These are phyloP conservation scores for Bimuria novae-zelandiae DNA, from an alignment of 2,329 filamentous ascomycete species.

Conservation along the genomic window DNA sequence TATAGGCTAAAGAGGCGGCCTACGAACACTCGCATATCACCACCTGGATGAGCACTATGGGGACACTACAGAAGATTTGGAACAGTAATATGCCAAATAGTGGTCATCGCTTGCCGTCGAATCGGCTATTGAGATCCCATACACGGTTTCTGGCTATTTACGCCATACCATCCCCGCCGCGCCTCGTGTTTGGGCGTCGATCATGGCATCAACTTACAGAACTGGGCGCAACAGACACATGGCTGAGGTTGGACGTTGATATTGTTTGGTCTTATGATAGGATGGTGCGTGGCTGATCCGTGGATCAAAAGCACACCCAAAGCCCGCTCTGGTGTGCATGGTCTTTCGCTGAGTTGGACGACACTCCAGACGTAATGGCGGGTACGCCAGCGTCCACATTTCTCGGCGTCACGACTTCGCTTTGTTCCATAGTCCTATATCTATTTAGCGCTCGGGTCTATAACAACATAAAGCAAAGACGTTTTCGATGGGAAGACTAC, in stretches of 20 bases:
- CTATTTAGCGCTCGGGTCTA: constrained; percentile 17
- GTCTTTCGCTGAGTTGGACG: background rate
- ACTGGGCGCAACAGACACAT: background rate
- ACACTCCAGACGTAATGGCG: background rate
- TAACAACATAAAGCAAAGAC: constrained; percentile 8
- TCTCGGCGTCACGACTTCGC: constrained; percentile 15
- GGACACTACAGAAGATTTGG: constrained; percentile 7
- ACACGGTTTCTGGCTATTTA: constrained; percentile 14
- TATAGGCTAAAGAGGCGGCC: constrained; percentile 6
- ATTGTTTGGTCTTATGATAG: constrained; percentile 1
- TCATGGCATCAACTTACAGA: constrained; percentile 9
- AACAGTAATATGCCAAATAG: constrained; percentile 1
- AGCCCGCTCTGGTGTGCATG: background rate
- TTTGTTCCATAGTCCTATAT: constrained; percentile 14
- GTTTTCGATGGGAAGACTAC: constrained; percentile 24
- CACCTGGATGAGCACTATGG: constrained; percentile 11
- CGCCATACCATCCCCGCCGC: background rate
- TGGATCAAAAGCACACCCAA: background rate
- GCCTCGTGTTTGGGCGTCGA: constrained; percentile 5
- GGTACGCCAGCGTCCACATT: constrained; percentile 12
- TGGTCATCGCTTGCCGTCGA: constrained; percentile 6
- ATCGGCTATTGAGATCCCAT: constrained; percentile 8
- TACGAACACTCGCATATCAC: constrained; percentile 1
- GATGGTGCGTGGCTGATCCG: background rate
- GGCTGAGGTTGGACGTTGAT: background rate